Percentiles rank a stretch among this genome's conserved stretches.
phyloP scores from a whole-genome alignment of 768 basidiomycete species.

The Cystofilobasidium bisporidii region DNA sequence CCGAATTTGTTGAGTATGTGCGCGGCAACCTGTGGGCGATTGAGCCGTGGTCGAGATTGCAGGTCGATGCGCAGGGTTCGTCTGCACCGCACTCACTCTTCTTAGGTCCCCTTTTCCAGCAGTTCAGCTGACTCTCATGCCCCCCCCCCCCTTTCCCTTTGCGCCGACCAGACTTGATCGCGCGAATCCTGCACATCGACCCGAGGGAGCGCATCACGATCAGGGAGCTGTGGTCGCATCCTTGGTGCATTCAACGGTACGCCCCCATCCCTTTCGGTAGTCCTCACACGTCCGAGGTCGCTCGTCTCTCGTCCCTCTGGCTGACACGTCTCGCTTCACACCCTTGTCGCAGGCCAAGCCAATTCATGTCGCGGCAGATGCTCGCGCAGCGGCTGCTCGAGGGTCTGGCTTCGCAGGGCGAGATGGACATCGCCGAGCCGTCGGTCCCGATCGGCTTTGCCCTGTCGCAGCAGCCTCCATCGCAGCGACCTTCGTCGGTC shows the following conservation, averaged over 20 bases:
- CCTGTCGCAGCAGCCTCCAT: neutral
- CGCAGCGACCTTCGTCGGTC: neutral
- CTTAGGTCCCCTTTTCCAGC: no score
- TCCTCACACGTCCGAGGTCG: no score
- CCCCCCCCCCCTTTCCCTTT: no score
- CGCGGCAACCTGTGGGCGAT: conserved; percentile 63
- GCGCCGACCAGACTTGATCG: conserved; percentile 56
- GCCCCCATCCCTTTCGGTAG: neutral
- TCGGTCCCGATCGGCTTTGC: conserved; percentile 22
- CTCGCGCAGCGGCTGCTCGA: conserved; percentile 65
- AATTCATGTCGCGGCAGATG: conserved; percentile 50
- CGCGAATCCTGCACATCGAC: conserved; percentile 62
- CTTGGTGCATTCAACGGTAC: conserved; percentile 63
- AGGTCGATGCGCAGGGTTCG: conserved; percentile 54
- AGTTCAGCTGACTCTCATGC: no score
- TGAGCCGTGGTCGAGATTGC: conserved; percentile 68
- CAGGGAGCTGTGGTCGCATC: conserved; percentile 50
- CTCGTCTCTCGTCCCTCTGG: no score
- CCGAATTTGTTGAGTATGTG: conserved; percentile 69
- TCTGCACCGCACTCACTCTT: conserved; percentile 21
- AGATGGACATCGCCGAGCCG: conserved; percentile 65
- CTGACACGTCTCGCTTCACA: no score
- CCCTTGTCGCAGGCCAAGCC: conserved; percentile 52
- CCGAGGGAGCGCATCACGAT: conserved; percentile 60
- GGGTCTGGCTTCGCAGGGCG: conserved; percentile 58